Base-by-base conservation (phyloP, 257 asterid species). In the Petrea volubilis region DNA sequence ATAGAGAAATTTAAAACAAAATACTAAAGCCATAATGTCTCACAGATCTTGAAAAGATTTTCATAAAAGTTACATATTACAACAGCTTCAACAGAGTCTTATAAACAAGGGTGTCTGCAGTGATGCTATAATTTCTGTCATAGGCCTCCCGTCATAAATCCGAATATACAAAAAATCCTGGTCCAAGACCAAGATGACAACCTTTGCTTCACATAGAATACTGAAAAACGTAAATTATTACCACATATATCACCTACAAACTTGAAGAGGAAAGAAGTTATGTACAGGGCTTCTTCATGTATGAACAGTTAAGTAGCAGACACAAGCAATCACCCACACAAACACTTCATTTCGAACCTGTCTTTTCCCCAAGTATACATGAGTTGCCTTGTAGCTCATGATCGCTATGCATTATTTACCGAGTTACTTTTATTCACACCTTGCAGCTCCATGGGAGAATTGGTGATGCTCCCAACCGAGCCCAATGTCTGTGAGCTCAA, bases 401-500 rank as follows among this genome's bases (percentile, higher is more conserved):
- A n/a, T 67, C 69, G 21, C 68, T 75, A 67, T 1, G 75, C 77
- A 74, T 85, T 91, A 72, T 78, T 84, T 56, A 71, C 81, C 20
- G 94, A 86, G 83, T 82, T 91, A 50, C 87, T 88, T 78, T 88
- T 90, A 75, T 87, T 94, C 78, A 81, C 97, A 43, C 93, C 96
- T 79, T 88, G 97, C 78, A 89, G 78, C 60, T 94, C 98, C 98
- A 91, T 83, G 0, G 98, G 89, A 58, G 97, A 92, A 80, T 91
- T 94, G 28, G 86, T 62, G 53, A 90, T 90, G 69, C 96, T 90
- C 73, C 92, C 85, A 15, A 91, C 96, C 1, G 97, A 94, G 72
- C 96, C 93, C 84, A 91, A 36, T 18, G 98, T 93, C 84, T 91
- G 98, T 11, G 96, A 91, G 68, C 97, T 91, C 84, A 89, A 72